These are phyloP conservation scores for Coelastrella sp. DNA, from an alignment of 139 green algal species.

Conservation along the genomic window DNA sequence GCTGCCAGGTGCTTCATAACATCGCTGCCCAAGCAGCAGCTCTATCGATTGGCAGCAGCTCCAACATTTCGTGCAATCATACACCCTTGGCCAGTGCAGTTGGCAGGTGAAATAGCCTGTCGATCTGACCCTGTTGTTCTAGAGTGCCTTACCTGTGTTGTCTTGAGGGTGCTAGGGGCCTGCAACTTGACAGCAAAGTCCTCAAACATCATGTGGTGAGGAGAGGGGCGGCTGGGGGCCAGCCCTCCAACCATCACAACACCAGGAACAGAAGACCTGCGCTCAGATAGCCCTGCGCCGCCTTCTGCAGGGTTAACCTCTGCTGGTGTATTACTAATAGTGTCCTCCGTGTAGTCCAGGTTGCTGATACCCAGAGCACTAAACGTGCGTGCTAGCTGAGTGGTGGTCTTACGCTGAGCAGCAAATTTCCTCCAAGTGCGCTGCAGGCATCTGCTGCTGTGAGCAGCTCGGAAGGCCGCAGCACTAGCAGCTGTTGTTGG, in stretches of 20 bases:
- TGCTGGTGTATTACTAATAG: neutral
- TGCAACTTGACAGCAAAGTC: constrained; percentile 73
- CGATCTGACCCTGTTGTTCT: no score
- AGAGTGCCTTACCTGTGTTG: constrained; percentile 60
- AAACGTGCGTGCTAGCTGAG: constrained; percentile 59
- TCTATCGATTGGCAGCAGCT: no score
- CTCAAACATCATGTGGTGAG: constrained; percentile 68
- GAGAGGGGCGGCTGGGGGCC: neutral
- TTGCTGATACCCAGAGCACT: constrained; percentile 42
- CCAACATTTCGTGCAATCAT: no score
- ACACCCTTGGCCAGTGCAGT: no score
- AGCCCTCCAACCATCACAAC: constrained; percentile 38
- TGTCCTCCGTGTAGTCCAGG: neutral
- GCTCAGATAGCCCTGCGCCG: neutral
- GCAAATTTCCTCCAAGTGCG: constrained; percentile 64
- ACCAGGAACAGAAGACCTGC: neutral
- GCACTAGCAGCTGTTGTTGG: constrained; percentile 13
- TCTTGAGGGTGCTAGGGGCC: constrained; percentile 61
- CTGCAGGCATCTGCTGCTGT: constrained; percentile 62
- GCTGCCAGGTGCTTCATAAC: no score
- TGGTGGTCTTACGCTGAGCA: constrained; percentile 54
- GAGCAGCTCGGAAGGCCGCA: neutral
- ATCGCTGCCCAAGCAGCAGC: no score
- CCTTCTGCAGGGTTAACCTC: neutral
- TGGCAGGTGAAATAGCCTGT: no score